Evolutionary conservation across 1,139 yeast species (phyloP), one percentile per base, ranked within the genome.

Genomic region (Zygoascus hellenicus): DNA sequence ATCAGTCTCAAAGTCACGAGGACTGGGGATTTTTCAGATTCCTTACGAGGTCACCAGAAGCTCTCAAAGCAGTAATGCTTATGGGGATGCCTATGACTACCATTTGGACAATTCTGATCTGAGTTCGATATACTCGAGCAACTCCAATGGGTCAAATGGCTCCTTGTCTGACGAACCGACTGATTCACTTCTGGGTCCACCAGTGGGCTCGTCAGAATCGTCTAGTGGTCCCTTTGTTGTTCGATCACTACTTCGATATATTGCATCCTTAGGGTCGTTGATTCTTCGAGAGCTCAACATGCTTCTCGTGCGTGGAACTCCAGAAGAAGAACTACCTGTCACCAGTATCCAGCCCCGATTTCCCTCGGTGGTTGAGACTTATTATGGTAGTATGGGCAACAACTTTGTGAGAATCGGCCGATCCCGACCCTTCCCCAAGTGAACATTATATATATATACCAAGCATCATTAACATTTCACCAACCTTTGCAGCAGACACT

Each of bases 321-420:
- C 46, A n/a, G 34, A 31, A 10, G 35, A 43, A 10, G 46, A 43
- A 13, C 40, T 14, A 15, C 34, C 41, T 3, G 22, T 28, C 10
- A 37, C 32, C 6, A 14, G 34, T 9, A 40, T 46, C 9, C 42
- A 33, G 36, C 51, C 48, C 10, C 42, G 47, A 14, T 48, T 38
- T 31, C 51, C 51, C 5, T 41, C 46, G n/a, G 42, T 48, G 22
- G 42, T 48, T 14, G 51, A 45, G 35, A 30, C 40, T 5, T 48
- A 43, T 37, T 48, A 48, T 19, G 43, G 49, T 17, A 28, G 39
- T 22, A 15, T 19, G 39, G 22, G 39, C 39, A 13, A 22, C 6
- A n/a, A 17, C 16, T 19, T 36, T 28, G 29, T 36, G n/a, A 13
- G 39, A 7, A 26, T 9, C 30, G 22, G 19, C 29, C 29, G 39